phyloP scores from a whole-genome alignment of 192 early-diverging fungal genomes.

The Phlyctochytrium planicorne region DNA sequence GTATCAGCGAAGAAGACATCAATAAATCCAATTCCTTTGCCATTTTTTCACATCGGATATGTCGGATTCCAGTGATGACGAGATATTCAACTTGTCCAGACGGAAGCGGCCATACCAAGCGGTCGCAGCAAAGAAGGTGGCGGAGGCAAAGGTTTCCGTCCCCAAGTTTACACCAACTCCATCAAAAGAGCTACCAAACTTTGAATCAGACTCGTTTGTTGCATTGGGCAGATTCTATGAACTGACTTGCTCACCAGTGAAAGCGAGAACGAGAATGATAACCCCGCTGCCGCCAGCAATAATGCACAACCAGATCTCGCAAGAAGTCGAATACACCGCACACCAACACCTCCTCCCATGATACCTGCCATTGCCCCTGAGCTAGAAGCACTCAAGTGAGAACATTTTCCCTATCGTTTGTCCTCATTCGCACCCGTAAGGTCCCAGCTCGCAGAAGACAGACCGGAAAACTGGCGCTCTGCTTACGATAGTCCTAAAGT shows the following conservation, averaged over 20 bases:
- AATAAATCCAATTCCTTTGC: background rate
- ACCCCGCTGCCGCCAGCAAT: too few species aligned
- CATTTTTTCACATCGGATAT: too few species aligned
- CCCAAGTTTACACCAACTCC: background rate
- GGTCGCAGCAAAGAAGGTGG: background rate
- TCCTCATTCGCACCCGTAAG: background rate
- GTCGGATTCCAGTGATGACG: background rate
- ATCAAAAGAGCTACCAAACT: background rate
- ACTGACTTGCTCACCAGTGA: background rate
- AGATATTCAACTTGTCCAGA: background rate
- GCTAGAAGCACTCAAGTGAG: too few species aligned
- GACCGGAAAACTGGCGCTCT: background rate
- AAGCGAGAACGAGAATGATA: background rate
- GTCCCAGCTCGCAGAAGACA: background rate
- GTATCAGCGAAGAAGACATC: background rate
- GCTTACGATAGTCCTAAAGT: background rate
- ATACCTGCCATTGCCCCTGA: too few species aligned
- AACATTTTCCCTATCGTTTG: too few species aligned
- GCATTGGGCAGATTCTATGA: background rate
- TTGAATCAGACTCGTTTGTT: background rate
- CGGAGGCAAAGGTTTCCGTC: background rate
- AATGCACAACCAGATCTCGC: too few species aligned
- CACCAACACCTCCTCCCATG: too few species aligned
- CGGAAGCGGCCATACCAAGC: background rate
- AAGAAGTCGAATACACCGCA: too few species aligned